Percentiles rank a stretch among this genome's conserved stretches.
Conservation (phyloP, 164 flowering plant genomes). For the Dillenia suffruticosa region DNA sequence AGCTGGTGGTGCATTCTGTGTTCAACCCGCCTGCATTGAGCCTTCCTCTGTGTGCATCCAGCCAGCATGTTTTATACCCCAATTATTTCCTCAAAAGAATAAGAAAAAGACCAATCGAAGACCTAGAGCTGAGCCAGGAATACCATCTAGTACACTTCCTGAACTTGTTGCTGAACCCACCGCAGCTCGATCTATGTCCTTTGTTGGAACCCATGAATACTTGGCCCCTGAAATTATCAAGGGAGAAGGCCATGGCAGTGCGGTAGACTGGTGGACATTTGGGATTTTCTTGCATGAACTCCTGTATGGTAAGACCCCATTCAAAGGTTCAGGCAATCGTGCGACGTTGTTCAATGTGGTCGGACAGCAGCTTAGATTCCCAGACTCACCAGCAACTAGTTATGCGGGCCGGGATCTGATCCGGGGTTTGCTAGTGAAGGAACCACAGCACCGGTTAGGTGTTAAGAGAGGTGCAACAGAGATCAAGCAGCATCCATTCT, state of each 20-base stretch:
- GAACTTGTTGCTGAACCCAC: constrained; percentile 88
- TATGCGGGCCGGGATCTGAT: constrained; percentile 61
- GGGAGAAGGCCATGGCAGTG: constrained; percentile 88
- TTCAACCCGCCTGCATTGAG: constrained; percentile 89
- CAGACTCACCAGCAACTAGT: constrained; percentile 67
- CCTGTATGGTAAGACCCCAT: constrained; percentile 72
- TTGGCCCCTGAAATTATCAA: constrained; percentile 73
- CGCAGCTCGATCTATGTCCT: constrained; percentile 78
- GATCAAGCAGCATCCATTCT: constrained; percentile 83
- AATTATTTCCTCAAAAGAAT: constrained; percentile 62
- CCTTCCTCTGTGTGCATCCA: constrained; percentile 81
- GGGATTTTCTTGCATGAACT: constrained; percentile 79
- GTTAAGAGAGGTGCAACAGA: constrained; percentile 87
- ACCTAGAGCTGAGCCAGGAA: constrained; percentile 39
- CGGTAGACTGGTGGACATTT: constrained; percentile 92
- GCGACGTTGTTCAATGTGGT: constrained; percentile 83
- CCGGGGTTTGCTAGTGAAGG: constrained; percentile 69
- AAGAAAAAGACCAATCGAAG: constrained; percentile 47
- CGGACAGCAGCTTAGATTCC: constrained; percentile 67
- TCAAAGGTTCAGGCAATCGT: constrained; percentile 78
- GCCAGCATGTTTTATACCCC: constrained; percentile 87
- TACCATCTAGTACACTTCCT: constrained; percentile 36
- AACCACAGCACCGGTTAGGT: constrained; percentile 70
- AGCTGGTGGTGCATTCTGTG: constrained; percentile 60
- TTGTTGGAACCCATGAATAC: constrained; percentile 79